A percentile compares a stretch with the other conserved stretches of the same genome.
Evolutionary conservation across 164 flowering plant species (phyloP).

Genomic region (Dillenia turbinata): DNA sequence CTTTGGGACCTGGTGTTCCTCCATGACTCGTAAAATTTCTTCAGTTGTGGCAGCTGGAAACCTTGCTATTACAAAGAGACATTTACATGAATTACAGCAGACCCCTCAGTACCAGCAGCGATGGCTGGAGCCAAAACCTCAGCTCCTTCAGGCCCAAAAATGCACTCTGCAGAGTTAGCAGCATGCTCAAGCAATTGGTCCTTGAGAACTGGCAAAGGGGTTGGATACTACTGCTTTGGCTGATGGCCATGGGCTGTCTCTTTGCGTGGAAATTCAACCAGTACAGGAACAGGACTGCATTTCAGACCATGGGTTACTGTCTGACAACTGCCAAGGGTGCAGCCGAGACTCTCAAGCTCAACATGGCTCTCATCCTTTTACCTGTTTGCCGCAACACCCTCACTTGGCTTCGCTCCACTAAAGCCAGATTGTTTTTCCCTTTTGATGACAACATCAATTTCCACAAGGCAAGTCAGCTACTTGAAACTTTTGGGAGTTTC

Average conservation of each 20-base stretch:
- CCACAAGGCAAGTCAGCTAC: constrained; percentile 59
- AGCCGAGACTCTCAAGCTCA: constrained; percentile 91
- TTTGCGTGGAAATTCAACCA: constrained; percentile 80
- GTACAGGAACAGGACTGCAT: constrained; percentile 61
- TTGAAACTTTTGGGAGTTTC: too few species aligned
- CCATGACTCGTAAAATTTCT: background rate
- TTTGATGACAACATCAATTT: constrained; percentile 90
- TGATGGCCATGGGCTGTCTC: constrained; percentile 46
- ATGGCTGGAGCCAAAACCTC: constrained; percentile 46
- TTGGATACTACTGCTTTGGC: constrained; percentile 76
- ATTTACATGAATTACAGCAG: constrained; percentile 82
- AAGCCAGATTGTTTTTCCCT: constrained; percentile 67
- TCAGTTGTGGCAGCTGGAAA: constrained; percentile 96
- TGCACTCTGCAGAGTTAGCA: constrained; percentile 23
- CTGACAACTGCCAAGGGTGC: constrained; percentile 88
- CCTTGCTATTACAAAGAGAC: constrained; percentile 75
- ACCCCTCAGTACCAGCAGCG: constrained; percentile 66
- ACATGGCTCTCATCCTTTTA: constrained; percentile 87
- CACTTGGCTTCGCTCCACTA: constrained; percentile 89
- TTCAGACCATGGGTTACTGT: constrained; percentile 86
- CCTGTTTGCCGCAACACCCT: constrained; percentile 88
- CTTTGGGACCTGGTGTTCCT: background rate
- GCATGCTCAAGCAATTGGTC: constrained; percentile 25
- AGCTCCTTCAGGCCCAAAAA: constrained; percentile 28
- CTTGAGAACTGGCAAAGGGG: constrained; percentile 83